Evolutionary conservation across 495 filamentous ascomycete genomes (phyloP), one percentile per base, ranked within the genome.

Genomic region (Trichoderma erinaceum): DNA sequence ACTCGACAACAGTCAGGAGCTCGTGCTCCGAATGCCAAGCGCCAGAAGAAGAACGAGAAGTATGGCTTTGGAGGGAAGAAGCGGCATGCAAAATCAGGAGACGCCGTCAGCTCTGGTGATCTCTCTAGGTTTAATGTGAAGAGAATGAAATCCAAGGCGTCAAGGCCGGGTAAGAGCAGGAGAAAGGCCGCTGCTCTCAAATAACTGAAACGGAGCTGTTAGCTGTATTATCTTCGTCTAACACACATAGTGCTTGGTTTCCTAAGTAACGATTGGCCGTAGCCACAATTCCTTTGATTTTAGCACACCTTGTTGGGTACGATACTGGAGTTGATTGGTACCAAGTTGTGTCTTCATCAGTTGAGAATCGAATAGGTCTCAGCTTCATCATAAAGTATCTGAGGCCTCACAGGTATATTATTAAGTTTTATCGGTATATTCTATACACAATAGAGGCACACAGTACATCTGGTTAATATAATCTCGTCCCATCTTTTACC

Each of bases 41-140:
- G 95, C 61, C 87, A 90, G 75, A 96, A 97, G 87, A 95, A 92
- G 79, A 88, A 99, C 77, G 82, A 88, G 69, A 96, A 96, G 79
- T 97, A 88, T 75, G 95, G 95, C 29, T 95, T 91, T 77, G 95
- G 95, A 67, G 95, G 95, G 68, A 97, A 96, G 86, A 98, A 97
- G 86, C 82, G 89, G 65, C 85, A 89, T 76, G 76, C 83, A 48
- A 99, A 99, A 85, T 96, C 92, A 69, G 90, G 90, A 66, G 93
- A 97, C 79, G 92, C 92, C 56, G 75, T 80, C 41, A 92, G 88
- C 66, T 91, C 85, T 64, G 88, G 84, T 67, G 96, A 98, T 79
- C 72, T 96, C 74, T 85, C 86, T 69, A 84, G 83, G 7, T 97
- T 93, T 81, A 92, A 86, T 58, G 82, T 76, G 25, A 92, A 88